These are phyloP conservation scores for Colletotrichum sp. DNA, from an alignment of 2,329 filamentous ascomycete genomes.

Conservation along the genomic window DNA sequence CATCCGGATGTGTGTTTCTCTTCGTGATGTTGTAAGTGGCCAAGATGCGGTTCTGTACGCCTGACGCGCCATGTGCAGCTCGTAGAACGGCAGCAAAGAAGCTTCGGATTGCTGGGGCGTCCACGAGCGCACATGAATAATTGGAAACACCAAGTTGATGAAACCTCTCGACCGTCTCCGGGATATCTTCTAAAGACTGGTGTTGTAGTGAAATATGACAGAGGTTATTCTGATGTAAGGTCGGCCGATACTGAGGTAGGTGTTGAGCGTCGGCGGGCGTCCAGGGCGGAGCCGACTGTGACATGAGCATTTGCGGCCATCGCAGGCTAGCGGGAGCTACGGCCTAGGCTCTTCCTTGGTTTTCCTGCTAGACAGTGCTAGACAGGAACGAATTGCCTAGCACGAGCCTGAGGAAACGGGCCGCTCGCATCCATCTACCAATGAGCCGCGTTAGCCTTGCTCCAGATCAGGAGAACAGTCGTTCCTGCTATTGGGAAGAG, in stretches of 20 bases:
- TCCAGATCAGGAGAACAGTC: not conserved
- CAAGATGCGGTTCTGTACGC: not conserved
- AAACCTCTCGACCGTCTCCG: not conserved
- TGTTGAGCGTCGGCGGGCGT: not conserved
- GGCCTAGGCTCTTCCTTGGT: not conserved
- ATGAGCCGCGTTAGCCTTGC: not conserved
- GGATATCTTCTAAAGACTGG: not conserved
- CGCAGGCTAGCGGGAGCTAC: not conserved
- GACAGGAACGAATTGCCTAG: not conserved
- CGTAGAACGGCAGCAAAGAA: not conserved
- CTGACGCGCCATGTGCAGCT: not conserved
- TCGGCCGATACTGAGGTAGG: not conserved
- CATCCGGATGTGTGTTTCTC: not conserved
- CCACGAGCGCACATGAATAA: not conserved
- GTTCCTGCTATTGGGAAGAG: not conserved
- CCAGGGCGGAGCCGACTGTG: not conserved
- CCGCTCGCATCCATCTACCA: not conserved
- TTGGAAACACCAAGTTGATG: not conserved
- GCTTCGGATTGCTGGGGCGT: not conserved
- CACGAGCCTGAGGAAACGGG: constrained; percentile 6
- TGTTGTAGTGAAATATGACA: not conserved
- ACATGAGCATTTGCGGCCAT: not conserved
- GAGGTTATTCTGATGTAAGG: not conserved
- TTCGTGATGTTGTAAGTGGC: not conserved
- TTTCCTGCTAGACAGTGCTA: not conserved